Evolutionary conservation across 2,329 filamentous ascomycete genomes (phyloP), one percentile per base, ranked within the genome.

Genomic region (Exophiala aquamarina): DNA sequence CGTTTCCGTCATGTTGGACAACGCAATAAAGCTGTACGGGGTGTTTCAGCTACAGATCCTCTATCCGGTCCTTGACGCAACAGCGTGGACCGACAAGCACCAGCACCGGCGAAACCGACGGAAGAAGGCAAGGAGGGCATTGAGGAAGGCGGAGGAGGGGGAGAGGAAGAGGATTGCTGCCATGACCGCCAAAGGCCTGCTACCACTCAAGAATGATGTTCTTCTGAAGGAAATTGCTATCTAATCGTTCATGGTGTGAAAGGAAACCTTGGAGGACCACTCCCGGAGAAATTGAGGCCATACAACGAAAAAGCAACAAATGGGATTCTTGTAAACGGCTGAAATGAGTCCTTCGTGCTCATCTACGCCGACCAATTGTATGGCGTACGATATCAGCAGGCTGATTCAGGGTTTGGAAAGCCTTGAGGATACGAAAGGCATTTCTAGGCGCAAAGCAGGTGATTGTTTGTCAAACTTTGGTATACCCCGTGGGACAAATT

Each of bases 31-130:
- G 4, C 35, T 37, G 7, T 21, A 19, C 19, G 9, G 35, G 7
- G 18, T 7, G 10, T 37, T 18, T 19, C 35, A 37, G 35, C 35
- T 37, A 6, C 35, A 37, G 10, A 37, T 37, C 35, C 18, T 37
- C 10, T 37, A 37, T n/a, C 35, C 35, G 11, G 15, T 37, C n/a
- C 9, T 19, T 17, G 35, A 37, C n/a, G 15, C 19, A 6, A 18
- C 35, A 19, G 35, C 35, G 9, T 37, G 35, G 35, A 18, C 35
- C 4, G 35, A 37, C n/a, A 20, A 37, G 7, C 35, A 19, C 10
- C 14, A 18, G 8, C 15, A 19, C 7, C 14, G 9, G 6, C 14
- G 35, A 20, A 4, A 17, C 18, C 9, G 19, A 20, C 4, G 35
- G 18, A 18, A 37, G 18, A 37, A 20, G 35, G 35, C 35, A 19